A percentile compares a stretch with the other conserved stretches of the same genome.
phyloP scores from a whole-genome alignment of 1,284 basidiomycete species.

The Papiliotrema terrestris region DNA sequence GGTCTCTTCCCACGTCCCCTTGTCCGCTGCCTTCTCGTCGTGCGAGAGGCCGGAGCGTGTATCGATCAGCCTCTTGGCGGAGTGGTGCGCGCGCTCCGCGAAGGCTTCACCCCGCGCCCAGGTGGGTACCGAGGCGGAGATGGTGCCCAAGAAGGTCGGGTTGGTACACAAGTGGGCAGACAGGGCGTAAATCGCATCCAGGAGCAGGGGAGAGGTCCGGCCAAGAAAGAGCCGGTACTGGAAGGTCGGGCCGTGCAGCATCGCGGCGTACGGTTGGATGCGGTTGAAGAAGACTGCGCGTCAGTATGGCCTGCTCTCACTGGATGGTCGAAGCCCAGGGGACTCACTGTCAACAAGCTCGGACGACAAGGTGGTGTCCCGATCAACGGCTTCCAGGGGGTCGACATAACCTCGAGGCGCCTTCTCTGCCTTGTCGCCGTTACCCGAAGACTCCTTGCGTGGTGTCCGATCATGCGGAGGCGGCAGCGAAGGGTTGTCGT shows the following conservation, averaged over 20 bases:
- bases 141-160: constrained; percentile 26
- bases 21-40: constrained; percentile 26
- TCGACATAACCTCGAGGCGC: not conserved
- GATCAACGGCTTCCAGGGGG: constrained; percentile 34
- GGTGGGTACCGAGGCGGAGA: constrained; percentile 29
- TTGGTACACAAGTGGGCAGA: constrained; percentile 46
- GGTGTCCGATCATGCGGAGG: not conserved
- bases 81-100: constrained; percentile 37
- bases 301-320: constrained; percentile 1
- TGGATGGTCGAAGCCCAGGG: too few relatives aligned
- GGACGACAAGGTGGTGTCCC: constrained; percentile 30
- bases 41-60: constrained; percentile 27
- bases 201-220: constrained; percentile 46
- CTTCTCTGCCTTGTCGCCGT: not conserved
- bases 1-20: constrained; percentile 47
- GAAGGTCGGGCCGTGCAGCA: constrained; percentile 51
- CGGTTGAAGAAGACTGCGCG: constrained; percentile 46
- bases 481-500: constrained; percentile 2
- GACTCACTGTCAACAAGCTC: constrained; percentile 44
- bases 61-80: constrained; percentile 34
- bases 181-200: constrained; percentile 50
- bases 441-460: not conserved
- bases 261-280: constrained; percentile 46
- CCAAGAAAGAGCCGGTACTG: constrained; percentile 48
- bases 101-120: constrained; percentile 41